Base-by-base conservation (phyloP, 2,329 filamentous ascomycete genomes). In the Neofusicoccum parvum region DNA sequence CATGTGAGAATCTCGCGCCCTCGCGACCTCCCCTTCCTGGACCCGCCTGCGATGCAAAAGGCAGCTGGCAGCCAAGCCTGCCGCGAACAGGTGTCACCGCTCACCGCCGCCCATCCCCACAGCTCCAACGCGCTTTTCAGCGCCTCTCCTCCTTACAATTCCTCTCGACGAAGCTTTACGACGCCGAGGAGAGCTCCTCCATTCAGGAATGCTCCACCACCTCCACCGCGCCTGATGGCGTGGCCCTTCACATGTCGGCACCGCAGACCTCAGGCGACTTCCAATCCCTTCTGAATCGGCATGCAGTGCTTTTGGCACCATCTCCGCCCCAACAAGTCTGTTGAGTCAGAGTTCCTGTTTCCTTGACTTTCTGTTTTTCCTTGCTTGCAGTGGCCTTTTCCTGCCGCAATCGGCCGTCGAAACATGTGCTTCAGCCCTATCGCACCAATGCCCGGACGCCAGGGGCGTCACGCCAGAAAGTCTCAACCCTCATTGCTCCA, bases 391-490 rank as follows among this genome's bases (percentile, higher is more conserved):
- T 17, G 12, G 17, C 20, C 23, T 48, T 43, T 60, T 36, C 41
- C 15, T 36, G 43, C 36, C 56, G 27, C 56, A 17, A 48, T 34
- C 43, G 15, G 15, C n/a, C 23, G 43, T 23, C n/a, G 10, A 58
- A 60, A 37, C 56, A 46, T 46, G 56, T 36, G 56, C 43, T 48
- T 60, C 56, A 60, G 56, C 56, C 56, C 56, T 60, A 60, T 60
- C 56, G 56, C 41, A 48, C 56, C 56, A 60, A 60, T 60, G 41
- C 56, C 37, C 41, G 56, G 32, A 27, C 41, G 56, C 43, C 56
- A 60, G 56, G 53, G 39, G 37, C 51, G 41, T 32, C 51, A 43
- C 32, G 36, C 17, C 51, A 41, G 54, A 7, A 6, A n/a, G 4
- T 34, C 54, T 45, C 37, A 12, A 37, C 56, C 41, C 41, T 48